Percentiles rank a stretch among this genome's conserved stretches.
Conservation (phyloP, 1,139 yeast species). For the Groenewaldozyma auringiensis region DNA sequence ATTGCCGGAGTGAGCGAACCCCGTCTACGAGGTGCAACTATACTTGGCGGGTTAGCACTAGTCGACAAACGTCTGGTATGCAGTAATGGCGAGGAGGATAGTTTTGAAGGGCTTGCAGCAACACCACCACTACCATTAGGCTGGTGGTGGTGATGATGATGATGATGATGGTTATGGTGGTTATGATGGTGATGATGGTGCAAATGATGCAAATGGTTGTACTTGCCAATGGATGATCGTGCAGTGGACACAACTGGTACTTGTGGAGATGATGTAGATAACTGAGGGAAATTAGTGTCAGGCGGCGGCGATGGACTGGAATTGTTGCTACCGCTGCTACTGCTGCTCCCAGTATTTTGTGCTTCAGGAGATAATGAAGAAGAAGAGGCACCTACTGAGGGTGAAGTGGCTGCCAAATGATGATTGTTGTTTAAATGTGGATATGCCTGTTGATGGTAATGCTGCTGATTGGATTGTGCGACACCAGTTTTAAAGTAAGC, state of each 20-base stretch:
- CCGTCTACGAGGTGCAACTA: not conserved
- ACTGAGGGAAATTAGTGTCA: not conserved
- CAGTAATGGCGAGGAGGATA: not conserved
- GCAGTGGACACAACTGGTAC: not conserved
- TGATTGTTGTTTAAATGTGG: not conserved
- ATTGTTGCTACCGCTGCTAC: constrained; percentile 1
- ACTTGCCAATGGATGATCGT: not conserved
- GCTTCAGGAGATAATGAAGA: not conserved
- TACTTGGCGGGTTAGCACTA: not conserved
- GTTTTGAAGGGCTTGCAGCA: not conserved
- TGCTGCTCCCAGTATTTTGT: not conserved
- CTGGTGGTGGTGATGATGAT: constrained; percentile 5
- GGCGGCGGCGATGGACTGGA: constrained; percentile 6
- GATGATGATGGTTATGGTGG: constrained; percentile 8
- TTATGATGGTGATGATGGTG: constrained; percentile 5
- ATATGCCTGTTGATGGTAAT: not conserved
- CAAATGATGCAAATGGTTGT: not conserved
- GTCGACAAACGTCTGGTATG: not conserved
- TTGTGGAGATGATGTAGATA: constrained; percentile 1
- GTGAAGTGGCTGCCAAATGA: not conserved
- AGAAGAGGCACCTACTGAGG: constrained; percentile 1
- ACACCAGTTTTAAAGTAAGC: not conserved
- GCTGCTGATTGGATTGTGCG: not conserved
- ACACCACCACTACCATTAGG: not conserved
- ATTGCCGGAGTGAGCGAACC: constrained; percentile 1